Percentiles rank a stretch among this genome's conserved stretches.
These are phyloP conservation scores for Talaromyces islandicus DNA, from an alignment of 2,329 filamentous ascomycete species.

Conservation along the genomic window DNA sequence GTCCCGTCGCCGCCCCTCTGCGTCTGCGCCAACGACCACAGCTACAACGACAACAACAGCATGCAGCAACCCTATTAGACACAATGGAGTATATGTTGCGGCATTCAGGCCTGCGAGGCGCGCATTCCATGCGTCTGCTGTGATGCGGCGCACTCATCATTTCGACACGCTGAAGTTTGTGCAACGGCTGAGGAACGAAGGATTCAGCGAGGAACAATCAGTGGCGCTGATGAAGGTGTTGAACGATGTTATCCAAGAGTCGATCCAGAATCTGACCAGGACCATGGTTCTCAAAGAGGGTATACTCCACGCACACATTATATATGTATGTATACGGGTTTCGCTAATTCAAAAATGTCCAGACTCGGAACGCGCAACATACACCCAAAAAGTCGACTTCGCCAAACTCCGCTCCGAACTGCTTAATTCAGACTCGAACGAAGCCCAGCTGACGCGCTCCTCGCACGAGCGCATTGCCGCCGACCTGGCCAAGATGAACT, in stretches of 20 bases:
- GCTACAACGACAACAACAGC: slow-evolving; percentile 14
- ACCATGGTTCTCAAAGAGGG: slow-evolving; percentile 98
- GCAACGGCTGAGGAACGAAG: slow-evolving; percentile 79
- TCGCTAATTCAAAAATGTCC: slow-evolving; percentile 1
- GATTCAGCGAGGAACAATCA: slow-evolving; percentile 91
- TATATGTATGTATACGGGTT: not conserved
- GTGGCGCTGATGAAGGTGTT: slow-evolving; percentile 98
- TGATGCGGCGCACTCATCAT: slow-evolving; percentile 71
- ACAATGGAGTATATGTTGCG: slow-evolving; percentile 45
- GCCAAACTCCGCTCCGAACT: slow-evolving; percentile 94
- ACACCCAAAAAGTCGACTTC: slow-evolving; percentile 91
- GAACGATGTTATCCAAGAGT: slow-evolving; percentile 95
- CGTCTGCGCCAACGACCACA: slow-evolving; percentile 13
- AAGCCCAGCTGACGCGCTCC: slow-evolving; percentile 78
- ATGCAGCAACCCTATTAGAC: slow-evolving; percentile 29
- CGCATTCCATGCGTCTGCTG: slow-evolving; percentile 60
- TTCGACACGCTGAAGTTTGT: slow-evolving; percentile 99
- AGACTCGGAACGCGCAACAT: slow-evolving; percentile 50
- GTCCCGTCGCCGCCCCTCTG: slow-evolving; percentile 1
- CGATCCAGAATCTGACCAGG: slow-evolving; percentile 92
- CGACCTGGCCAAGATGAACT: slow-evolving; percentile 90
- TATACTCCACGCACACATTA: slow-evolving; percentile 41
- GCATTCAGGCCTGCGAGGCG: slow-evolving; percentile 35
- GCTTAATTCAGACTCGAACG: slow-evolving; percentile 82
- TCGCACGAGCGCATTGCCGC: slow-evolving; percentile 91